phyloP scores from a whole-genome alignment of 331 rosid genomes.

The Dryas integrifolia region DNA sequence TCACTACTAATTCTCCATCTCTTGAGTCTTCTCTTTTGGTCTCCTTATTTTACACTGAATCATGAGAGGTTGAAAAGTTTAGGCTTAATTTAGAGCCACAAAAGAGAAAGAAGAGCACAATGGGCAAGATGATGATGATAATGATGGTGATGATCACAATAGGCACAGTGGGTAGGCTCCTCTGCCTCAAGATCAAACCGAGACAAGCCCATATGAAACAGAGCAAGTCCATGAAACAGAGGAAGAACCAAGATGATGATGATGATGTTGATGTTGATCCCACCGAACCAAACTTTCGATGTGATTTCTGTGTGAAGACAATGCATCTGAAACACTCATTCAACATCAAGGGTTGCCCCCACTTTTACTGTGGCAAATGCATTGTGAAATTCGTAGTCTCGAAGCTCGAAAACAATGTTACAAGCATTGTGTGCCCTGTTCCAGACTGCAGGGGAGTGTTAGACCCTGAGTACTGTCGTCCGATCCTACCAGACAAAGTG shows the following conservation, averaged over 20 bases:
- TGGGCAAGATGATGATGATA: neutral
- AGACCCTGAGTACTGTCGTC: conserved; percentile 2
- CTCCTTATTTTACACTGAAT: neutral
- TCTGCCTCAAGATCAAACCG: no score
- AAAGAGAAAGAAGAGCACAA: neutral
- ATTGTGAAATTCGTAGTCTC: neutral
- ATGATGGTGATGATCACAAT: no score
- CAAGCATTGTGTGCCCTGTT: neutral
- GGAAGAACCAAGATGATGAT: neutral
- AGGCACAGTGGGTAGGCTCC: neutral
- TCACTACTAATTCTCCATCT: neutral
- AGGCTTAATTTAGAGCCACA: neutral
- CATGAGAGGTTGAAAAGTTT: neutral
- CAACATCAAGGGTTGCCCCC: conserved; percentile 2
- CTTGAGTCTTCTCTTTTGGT: neutral
- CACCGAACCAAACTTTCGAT: neutral
- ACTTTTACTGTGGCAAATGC: neutral
- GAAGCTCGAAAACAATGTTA: conserved; percentile 6
- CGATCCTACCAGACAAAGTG: neutral
- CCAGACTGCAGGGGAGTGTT: neutral
- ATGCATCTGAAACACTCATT: neutral
- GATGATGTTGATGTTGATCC: neutral
- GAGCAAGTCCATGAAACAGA: neutral
- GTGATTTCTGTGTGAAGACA: neutral
- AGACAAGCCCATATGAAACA: neutral